These are phyloP conservation scores for Trametes villosa DNA, from an alignment of 768 basidiomycete species.

Conservation along the genomic window DNA sequence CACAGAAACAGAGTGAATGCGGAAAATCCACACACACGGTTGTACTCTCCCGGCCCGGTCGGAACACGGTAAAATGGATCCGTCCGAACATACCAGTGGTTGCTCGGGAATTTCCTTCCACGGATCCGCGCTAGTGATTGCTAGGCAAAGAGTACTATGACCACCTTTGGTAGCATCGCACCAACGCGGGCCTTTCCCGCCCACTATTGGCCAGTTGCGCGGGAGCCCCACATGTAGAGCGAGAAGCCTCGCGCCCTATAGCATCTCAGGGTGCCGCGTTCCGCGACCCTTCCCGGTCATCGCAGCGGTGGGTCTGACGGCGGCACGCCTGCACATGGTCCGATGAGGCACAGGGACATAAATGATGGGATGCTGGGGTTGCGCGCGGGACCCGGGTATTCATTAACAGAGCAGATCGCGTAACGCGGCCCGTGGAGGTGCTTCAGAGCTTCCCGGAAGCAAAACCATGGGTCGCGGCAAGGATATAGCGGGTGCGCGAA, in stretches of 20 bases:
- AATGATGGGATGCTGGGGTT: not conserved
- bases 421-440: too few species aligned
- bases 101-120: not conserved
- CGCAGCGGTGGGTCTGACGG: too few species aligned
- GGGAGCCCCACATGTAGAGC: not conserved
- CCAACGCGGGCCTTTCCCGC: not conserved
- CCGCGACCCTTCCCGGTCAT: too few species aligned
- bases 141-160: not conserved
- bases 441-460: too few species aligned
- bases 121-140: not conserved
- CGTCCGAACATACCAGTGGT: not conserved
- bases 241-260: not conserved
- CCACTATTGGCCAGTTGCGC: not conserved
- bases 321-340: not conserved
- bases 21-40: too few species aligned
- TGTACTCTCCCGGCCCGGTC: too few species aligned
- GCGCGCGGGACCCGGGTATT: too few species aligned
- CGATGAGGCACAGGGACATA: not conserved
- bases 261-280: too few species aligned
- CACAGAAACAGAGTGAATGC: not conserved
- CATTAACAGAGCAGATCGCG: too few species aligned
- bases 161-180: not conserved
- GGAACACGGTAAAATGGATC: too few species aligned
- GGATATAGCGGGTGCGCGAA: too few species aligned
- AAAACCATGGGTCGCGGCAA: too few species aligned